Evolutionary conservation across 306 rosid species (phyloP).

Genomic region (Trifolium subterraneum): DNA sequence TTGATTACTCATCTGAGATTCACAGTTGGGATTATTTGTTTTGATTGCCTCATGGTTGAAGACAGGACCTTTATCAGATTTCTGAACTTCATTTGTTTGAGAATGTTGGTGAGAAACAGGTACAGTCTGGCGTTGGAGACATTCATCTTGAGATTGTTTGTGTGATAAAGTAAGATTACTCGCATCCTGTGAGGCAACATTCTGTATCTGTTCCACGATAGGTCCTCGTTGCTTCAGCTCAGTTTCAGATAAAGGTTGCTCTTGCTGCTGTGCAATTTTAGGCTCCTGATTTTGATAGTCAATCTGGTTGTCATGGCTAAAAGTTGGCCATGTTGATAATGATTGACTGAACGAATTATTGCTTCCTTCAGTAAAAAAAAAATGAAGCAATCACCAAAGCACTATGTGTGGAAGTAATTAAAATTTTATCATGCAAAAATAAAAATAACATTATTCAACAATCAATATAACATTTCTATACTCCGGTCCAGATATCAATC

Average conservation of each 20-base stretch:
- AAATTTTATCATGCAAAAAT: constrained; percentile 32
- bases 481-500: neutral
- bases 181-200: constrained; percentile 52
- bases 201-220: constrained; percentile 53
- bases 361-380: constrained; percentile 56
- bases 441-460: constrained; percentile 29
- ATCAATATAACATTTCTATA: constrained; percentile 6
- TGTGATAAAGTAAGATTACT: constrained; percentile 49
- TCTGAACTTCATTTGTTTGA: constrained; percentile 54
- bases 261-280: constrained; percentile 56
- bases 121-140: constrained; percentile 50
- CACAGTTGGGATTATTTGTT: constrained; percentile 54
- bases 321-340: constrained; percentile 51
- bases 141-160: constrained; percentile 65
- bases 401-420: constrained; percentile 26
- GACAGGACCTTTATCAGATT: constrained; percentile 57
- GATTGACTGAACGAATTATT: constrained; percentile 60
- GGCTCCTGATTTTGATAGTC: constrained; percentile 63
- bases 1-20: constrained; percentile 93
- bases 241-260: constrained; percentile 61
- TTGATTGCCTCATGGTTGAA: constrained; percentile 56
- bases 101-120: constrained; percentile 61
- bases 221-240: constrained; percentile 61
- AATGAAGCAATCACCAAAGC: constrained; percentile 35
- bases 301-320: constrained; percentile 50